Evolutionary conservation across 129 eudicot genomes (phyloP), one percentile per base, ranked within the genome.

Genomic region (Rutidosis leptorrhynchoides): DNA sequence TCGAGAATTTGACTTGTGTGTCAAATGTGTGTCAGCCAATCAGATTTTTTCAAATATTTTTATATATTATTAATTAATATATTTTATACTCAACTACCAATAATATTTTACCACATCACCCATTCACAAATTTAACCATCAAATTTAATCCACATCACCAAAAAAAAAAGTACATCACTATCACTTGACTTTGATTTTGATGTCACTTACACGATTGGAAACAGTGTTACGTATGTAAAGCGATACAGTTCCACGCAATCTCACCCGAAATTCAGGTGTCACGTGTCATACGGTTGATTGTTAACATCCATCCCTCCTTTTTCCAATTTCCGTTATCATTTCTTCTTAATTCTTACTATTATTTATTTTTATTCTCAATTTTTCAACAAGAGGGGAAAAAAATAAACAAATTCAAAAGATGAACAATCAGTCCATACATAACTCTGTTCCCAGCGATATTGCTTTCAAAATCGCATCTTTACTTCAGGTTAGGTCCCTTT

Each of bases 401-500:
- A 60, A 14, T 8, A 21, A 32, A 64, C 52, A 1, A 24, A 57
- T 26, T 28, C 55, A 5, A 29, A 75, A 42, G 1, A 80, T 78
- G 87, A 74, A 37, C 45, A 52, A 46, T 24, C 57, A 49, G 51
- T 66, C 77, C 52, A 70, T 77, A 10, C 79, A 73, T 2, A 79
- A 74, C 58, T 82, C 81, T 16, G 78, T 90, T 45, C 97, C 97
- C 2, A 55, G 58, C 70, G 97, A 90, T 73, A 81, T 87, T 33
- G 83, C 90, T 81, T 78, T 90, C 80, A 83, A 79, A 81, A 83
- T 90, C 43, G 90, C 87, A 23, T 87, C 93, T 5, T 79, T 82
- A 42, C 96, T 90, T 66, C 84, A 82, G 89, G 97, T 87, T 1
- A 43, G 33, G 58, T 22, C 5, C 12, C 4, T 62, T 15, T 4